These are phyloP conservation scores for Beauveria pseudobassiana DNA, from an alignment of 2,329 filamentous ascomycete genomes.

Conservation along the genomic window DNA sequence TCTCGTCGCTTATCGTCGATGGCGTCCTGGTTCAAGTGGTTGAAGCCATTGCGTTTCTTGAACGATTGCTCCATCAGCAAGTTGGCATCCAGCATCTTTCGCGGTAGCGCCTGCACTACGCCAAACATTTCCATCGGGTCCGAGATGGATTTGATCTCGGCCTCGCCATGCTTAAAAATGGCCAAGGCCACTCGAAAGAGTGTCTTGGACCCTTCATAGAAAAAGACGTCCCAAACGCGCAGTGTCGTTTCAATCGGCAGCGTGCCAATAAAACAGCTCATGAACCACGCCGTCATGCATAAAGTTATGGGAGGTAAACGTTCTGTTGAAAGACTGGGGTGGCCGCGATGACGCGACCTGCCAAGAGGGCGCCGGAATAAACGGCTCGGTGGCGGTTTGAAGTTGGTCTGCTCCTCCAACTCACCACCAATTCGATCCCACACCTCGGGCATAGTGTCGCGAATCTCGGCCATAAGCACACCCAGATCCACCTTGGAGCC, in stretches of 20 bases:
- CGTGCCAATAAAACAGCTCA: conserved; percentile 92
- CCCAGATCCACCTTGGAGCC: conserved; percentile 90
- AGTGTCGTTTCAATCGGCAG: conserved; percentile 86
- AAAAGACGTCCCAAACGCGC: conserved; percentile 91
- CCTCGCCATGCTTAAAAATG: conserved; percentile 83
- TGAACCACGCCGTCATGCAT: conserved; percentile 94
- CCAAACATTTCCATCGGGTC: conserved; percentile 97
- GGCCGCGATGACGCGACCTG: conserved; percentile 32
- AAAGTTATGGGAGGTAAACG: conserved; percentile 83
- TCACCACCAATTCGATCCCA: conserved; percentile 85
- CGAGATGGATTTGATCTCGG: conserved; percentile 67
- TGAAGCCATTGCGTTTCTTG: conserved; percentile 70
- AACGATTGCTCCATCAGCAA: conserved; percentile 76
- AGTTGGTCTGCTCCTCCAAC: conserved; percentile 45
- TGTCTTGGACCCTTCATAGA: conserved; percentile 91
- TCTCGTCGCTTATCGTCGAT: conserved; percentile 72
- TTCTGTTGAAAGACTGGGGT: conserved; percentile 33
- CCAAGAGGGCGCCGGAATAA: conserved; percentile 30
- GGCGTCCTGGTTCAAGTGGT: conserved; percentile 70
- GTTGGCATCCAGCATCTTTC: conserved; percentile 76
- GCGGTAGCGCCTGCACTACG: conserved; percentile 79
- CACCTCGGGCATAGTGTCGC: conserved; percentile 72
- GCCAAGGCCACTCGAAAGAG: conserved; percentile 86
- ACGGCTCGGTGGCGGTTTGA: conserved; percentile 28
- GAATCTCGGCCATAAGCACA: conserved; percentile 81